These are phyloP conservation scores for Viola odorata DNA, from an alignment of 345 rosid species.

Conservation along the genomic window DNA sequence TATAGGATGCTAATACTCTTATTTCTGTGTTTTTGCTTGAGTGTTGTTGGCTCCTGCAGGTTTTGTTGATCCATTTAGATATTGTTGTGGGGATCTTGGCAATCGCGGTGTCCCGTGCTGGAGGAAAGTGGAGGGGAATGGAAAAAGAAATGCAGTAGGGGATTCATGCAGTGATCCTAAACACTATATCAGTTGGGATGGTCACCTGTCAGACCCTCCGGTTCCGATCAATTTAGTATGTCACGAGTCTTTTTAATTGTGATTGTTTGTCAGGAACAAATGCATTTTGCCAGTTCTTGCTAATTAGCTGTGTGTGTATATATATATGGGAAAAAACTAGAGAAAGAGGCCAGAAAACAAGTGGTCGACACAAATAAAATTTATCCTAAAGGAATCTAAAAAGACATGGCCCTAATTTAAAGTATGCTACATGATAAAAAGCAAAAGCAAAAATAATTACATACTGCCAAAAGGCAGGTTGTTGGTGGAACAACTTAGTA, in stretches of 20 bases:
- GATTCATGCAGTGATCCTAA: constrained; percentile 53
- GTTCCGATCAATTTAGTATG: constrained; percentile 45
- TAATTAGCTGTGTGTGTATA: no score
- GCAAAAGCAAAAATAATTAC: no score
- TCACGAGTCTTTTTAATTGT: neutral
- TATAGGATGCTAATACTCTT: neutral
- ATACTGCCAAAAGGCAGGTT: no score
- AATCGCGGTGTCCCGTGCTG: constrained; percentile 44
- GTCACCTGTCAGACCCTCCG: constrained; percentile 51
- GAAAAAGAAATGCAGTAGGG: constrained; percentile 37
- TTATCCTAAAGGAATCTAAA: no score
- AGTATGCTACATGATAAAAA: no score
- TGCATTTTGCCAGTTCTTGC: no score
- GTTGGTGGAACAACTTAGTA: no score
- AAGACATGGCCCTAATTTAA: no score
- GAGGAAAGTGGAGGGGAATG: constrained; percentile 31
- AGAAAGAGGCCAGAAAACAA: no score
- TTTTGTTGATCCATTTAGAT: constrained; percentile 40
- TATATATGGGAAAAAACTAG: no score
- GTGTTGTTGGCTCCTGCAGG: constrained; percentile 24
- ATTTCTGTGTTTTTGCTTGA: neutral
- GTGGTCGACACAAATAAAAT: no score
- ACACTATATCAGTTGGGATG: constrained; percentile 55
- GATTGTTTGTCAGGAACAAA: no score
- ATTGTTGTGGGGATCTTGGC: constrained; percentile 77